Evolutionary conservation across 2,329 filamentous ascomycete species (phyloP).

Genomic region (Colletotrichum godetiae): DNA sequence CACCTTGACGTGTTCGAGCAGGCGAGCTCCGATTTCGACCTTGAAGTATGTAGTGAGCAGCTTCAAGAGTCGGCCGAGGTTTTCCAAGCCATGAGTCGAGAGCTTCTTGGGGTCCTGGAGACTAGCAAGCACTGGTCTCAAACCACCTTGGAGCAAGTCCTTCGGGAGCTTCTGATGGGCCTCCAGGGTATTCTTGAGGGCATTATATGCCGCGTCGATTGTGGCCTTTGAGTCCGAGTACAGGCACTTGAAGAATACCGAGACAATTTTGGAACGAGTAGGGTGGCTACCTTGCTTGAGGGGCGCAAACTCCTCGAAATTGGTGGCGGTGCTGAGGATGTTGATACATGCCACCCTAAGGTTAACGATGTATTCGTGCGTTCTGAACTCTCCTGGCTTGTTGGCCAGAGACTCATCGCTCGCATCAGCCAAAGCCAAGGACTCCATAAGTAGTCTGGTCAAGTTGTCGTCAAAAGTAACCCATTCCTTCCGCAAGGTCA

Average conservation of each 20-base stretch:
- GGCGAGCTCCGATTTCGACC: slow-evolving; percentile 91
- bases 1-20: slow-evolving; percentile 94
- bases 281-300: slow-evolving; percentile 73
- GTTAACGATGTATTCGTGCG: slow-evolving; percentile 93
- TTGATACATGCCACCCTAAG: slow-evolving; percentile 93
- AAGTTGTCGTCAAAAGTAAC: slow-evolving; percentile 92
- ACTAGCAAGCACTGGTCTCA: slow-evolving; percentile 95
- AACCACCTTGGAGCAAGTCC: slow-evolving; percentile 91
- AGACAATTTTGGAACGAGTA: slow-evolving; percentile 80
- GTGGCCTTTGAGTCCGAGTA: slow-evolving; percentile 94
- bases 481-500: slow-evolving; percentile 89
- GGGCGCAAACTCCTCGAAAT: slow-evolving; percentile 85
- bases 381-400: slow-evolving; percentile 94
- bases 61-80: slow-evolving; percentile 87
- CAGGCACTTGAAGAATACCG: slow-evolving; percentile 97
- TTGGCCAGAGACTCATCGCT: slow-evolving; percentile 91
- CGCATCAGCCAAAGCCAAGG: slow-evolving; percentile 91
- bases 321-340: slow-evolving; percentile 91
- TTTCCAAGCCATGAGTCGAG: slow-evolving; percentile 89
- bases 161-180: slow-evolving; percentile 94
- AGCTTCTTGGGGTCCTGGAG: slow-evolving; percentile 93
- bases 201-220: slow-evolving; percentile 92
- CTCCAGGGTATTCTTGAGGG: slow-evolving; percentile 86
- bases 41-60: slow-evolving; percentile 99
- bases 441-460: slow-evolving; percentile 91